phyloP scores from a whole-genome alignment of 2,329 filamentous ascomycete species.

The Colletotrichum sp. region DNA sequence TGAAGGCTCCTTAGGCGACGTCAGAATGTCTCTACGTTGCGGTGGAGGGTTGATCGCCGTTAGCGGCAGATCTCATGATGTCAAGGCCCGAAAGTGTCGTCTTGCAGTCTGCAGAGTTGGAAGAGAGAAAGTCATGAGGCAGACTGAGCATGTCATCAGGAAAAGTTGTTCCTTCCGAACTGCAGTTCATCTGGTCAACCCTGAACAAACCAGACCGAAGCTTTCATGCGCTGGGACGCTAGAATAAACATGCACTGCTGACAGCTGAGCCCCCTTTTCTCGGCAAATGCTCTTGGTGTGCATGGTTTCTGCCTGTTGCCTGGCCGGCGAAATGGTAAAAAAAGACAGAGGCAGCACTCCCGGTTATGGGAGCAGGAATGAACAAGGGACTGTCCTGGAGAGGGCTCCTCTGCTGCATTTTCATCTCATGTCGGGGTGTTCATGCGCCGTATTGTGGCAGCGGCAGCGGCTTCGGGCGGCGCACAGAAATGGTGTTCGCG shows the following conservation, averaged over 20 bases:
- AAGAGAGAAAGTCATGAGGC: neutral
- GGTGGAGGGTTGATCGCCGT: neutral
- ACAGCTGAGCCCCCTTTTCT: neutral
- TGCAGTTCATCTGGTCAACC: neutral
- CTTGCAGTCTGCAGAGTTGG: neutral
- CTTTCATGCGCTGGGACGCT: neutral
- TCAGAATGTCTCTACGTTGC: neutral
- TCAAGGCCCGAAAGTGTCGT: neutral
- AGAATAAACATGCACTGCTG: neutral
- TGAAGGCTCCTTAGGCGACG: neutral
- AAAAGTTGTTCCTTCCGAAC: neutral
- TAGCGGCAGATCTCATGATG: neutral
- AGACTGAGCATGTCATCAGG: neutral
- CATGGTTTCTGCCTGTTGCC: neutral
- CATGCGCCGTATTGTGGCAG: conserved; percentile 4
- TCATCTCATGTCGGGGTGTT: conserved; percentile 1
- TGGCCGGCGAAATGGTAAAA: neutral
- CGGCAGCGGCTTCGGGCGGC: neutral
- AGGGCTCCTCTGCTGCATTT: neutral
- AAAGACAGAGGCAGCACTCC: neutral
- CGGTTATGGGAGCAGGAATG: neutral
- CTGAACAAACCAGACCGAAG: neutral
- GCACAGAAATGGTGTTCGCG: neutral
- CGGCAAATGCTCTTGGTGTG: neutral
- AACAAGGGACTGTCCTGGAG: neutral